A percentile compares a stretch with the other conserved stretches of the same genome.
phyloP scores from a whole-genome alignment of 805 yeast genomes.

The Candida anglica region DNA sequence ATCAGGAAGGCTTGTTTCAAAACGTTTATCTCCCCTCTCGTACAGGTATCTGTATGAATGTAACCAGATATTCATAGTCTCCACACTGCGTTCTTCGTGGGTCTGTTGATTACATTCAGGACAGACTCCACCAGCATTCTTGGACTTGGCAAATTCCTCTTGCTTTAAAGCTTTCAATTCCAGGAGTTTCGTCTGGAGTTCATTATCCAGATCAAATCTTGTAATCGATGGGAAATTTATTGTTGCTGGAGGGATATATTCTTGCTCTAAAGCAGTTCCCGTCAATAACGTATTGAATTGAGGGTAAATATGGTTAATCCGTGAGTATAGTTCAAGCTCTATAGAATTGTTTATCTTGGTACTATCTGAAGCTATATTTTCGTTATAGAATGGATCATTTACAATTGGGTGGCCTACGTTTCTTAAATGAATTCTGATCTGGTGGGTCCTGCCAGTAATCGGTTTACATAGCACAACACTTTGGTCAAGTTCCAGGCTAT shows the following conservation, averaged over 20 bases:
- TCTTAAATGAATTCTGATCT: constrained; percentile 52
- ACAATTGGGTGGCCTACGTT: constrained; percentile 79
- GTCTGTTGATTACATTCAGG: too few species aligned
- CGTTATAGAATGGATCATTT: constrained; percentile 53
- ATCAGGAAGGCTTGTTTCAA: constrained; percentile 40
- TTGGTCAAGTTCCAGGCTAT: constrained; percentile 22
- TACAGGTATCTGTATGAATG: constrained; percentile 42
- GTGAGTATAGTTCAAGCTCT: constrained; percentile 20
- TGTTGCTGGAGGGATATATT: too few species aligned
- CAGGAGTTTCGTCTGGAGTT: constrained; percentile 12
- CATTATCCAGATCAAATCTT: too few species aligned
- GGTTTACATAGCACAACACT: constrained; percentile 49
- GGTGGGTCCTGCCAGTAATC: constrained; percentile 53
- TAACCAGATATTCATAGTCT: constrained; percentile 42
- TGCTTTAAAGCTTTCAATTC: constrained; percentile 18
- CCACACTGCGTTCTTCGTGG: too few species aligned
- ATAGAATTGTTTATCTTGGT: constrained; percentile 9
- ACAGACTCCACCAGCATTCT: too few species aligned
- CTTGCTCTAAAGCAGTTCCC: too few species aligned
- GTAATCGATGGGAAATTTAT: too few species aligned
- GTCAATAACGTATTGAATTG: too few species aligned
- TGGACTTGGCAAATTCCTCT: too few species aligned
- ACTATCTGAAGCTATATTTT: neutral
- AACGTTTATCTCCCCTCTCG: constrained; percentile 17
- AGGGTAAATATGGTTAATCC: constrained; percentile 14